Percentiles rank a stretch among this genome's conserved stretches.
These are phyloP conservation scores for Pichia californica DNA, from an alignment of 805 yeast species.

Conservation along the genomic window DNA sequence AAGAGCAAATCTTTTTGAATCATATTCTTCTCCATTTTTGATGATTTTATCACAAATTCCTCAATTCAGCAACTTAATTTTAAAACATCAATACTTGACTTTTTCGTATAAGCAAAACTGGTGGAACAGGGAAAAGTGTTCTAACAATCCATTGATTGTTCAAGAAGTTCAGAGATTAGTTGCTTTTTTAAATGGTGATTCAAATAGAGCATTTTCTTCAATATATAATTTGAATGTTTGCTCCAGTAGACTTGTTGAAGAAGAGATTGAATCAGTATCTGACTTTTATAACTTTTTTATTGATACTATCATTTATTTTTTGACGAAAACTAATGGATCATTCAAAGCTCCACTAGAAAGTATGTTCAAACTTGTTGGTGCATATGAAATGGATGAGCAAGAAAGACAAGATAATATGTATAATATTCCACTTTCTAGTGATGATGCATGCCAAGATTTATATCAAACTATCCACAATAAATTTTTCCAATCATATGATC, in stretches of 20 bases:
- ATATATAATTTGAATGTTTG: constrained; percentile 27
- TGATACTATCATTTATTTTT: constrained; percentile 16
- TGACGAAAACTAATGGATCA: constrained; percentile 14
- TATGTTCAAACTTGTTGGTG: constrained; percentile 13
- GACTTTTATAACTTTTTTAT: constrained; percentile 25
- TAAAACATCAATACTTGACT: constrained; percentile 26
- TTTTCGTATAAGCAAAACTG: constrained; percentile 34
- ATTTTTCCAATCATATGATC: constrained; percentile 24
- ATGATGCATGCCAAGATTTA: constrained; percentile 23
- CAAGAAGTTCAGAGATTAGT: constrained; percentile 35
- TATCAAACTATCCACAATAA: constrained; percentile 30
- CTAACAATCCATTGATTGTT: constrained; percentile 22
- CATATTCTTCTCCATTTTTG: constrained; percentile 37
- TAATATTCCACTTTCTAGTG: constrained; percentile 31
- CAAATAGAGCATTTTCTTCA: constrained; percentile 35
- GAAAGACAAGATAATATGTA: constrained; percentile 11
- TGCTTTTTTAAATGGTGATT: constrained; percentile 31
- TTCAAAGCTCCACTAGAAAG: constrained; percentile 12
- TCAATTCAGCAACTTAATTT: constrained; percentile 26
- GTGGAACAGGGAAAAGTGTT: constrained; percentile 32
- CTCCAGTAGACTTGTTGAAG: constrained; percentile 22
- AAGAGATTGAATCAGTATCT: constrained; percentile 24
- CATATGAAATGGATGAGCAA: neutral
- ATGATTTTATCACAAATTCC: constrained; percentile 34
- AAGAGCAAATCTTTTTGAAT: constrained; percentile 29